phyloP scores from a whole-genome alignment of 495 filamentous ascomycete genomes.

The Penicillium diatomitis region DNA sequence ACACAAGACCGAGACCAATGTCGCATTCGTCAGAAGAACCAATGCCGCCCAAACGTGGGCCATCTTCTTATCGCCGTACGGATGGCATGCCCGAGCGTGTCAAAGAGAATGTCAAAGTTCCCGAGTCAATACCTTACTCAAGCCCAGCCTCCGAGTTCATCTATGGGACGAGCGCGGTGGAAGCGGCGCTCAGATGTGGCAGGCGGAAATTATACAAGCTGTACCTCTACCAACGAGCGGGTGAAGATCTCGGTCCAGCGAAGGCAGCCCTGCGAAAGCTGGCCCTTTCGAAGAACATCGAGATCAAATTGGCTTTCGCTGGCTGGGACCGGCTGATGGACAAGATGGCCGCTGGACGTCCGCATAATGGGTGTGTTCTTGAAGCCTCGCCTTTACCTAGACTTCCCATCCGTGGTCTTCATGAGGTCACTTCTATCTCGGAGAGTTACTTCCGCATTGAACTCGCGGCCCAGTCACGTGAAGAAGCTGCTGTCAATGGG shows the following conservation, averaged over 20 bases:
- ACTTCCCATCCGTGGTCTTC: constrained; percentile 56
- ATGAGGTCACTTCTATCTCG: constrained; percentile 28
- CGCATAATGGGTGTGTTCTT: constrained; percentile 85
- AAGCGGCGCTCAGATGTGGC: constrained; percentile 62
- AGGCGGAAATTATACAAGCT: constrained; percentile 74
- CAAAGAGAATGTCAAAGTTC: constrained; percentile 31
- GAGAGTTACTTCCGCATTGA: constrained; percentile 44
- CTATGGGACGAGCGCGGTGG: constrained; percentile 74
- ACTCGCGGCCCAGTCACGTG: constrained; percentile 58
- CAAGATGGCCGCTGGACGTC: constrained; percentile 71
- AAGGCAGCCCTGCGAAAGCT: constrained; percentile 47
- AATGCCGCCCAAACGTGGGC: not conserved
- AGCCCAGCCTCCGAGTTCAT: constrained; percentile 86
- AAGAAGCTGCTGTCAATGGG: constrained; percentile 66
- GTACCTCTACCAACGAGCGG: constrained; percentile 53
- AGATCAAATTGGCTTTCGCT: constrained; percentile 41
- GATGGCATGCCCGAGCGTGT: constrained; percentile 28
- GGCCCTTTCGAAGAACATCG: constrained; percentile 47
- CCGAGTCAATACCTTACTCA: constrained; percentile 63
- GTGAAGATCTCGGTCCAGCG: constrained; percentile 28
- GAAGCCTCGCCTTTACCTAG: constrained; percentile 78
- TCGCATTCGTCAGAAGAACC: not conserved
- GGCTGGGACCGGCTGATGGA: constrained; percentile 60
- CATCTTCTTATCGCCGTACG: constrained; percentile 18
- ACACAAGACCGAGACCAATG: not conserved